Evolutionary conservation across 192 early-diverging fungal genomes (phyloP).

Genomic region (Podila epicladia): DNA sequence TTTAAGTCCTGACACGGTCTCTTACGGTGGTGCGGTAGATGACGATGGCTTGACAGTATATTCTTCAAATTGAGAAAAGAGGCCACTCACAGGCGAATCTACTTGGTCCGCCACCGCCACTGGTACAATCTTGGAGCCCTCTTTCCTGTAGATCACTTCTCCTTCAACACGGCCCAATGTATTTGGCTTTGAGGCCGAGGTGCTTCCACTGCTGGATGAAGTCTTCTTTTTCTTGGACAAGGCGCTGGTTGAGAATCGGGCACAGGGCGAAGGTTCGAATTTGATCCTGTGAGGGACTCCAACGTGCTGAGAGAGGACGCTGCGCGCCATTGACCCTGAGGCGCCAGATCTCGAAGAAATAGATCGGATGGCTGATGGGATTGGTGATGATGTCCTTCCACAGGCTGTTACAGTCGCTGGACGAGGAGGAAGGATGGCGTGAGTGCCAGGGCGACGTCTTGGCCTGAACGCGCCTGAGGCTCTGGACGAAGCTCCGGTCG

Average conservation of each 20-base stretch:
- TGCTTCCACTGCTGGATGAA: not conserved
- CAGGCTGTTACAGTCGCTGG: no score
- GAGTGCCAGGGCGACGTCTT: conserved; percentile 22
- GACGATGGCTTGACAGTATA: conserved; percentile 13
- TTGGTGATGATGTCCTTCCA: not conserved
- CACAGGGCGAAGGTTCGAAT: not conserved
- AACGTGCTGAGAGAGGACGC: not conserved
- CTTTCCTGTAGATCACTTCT: conserved; percentile 37
- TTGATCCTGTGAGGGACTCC: not conserved
- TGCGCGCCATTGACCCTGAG: not conserved
- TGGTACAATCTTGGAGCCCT: conserved; percentile 37
- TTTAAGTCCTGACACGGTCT: not conserved
- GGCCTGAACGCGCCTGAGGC: not conserved
- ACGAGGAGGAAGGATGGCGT: not conserved
- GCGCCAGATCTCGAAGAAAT: not conserved
- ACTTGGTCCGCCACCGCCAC: conserved; percentile 5
- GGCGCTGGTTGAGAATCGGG: conserved; percentile 3
- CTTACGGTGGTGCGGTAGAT: conserved; percentile 18
- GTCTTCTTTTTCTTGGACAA: not conserved
- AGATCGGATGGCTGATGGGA: not conserved
- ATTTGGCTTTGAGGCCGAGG: not conserved
- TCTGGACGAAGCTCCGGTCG: not conserved
- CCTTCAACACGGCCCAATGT: conserved; percentile 5
- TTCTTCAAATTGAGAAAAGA: conserved; percentile 36
- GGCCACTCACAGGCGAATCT: conserved; percentile 19